Evolutionary conservation across 2,329 filamentous ascomycete genomes (phyloP), one percentile per base, ranked within the genome.

Genomic region (Teratosphaeria destructans): DNA sequence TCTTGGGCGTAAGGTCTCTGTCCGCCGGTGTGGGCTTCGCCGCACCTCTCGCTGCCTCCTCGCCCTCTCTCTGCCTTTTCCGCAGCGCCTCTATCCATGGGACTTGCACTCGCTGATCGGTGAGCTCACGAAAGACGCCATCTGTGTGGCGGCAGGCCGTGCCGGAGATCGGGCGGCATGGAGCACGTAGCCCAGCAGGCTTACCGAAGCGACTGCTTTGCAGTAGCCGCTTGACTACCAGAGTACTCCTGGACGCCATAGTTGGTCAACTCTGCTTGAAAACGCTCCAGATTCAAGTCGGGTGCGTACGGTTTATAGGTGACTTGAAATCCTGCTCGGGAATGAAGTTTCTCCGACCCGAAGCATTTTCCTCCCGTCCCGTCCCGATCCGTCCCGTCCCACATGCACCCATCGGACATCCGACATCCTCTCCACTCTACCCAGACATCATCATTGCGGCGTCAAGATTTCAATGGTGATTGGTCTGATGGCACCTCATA

Each of bases 81-180:
- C 77, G 78, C 55, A 87, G 75, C 0, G 86, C 86, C 65, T 88
- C 83, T 49, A 88, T 80, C 83, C 85, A 88, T 32, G 86, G 85
- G n/a, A 80, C 85, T 61, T 82, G 82, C 7, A 85, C 81, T 53
- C 83, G 76, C 74, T 82, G 81, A 19, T 79, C 79, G 55, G 82
- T 83, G 57, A 85, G 73, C 57, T 80, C 82, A 55, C 77, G 75
- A 67, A 84, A 85, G n/a, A 85, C 82, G 3, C 83, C 83, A 73
- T 85, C 82, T 16, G 80, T 83, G 16, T 60, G 65, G 12, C 62
- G 57, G 19, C 19, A 10, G 16, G 55, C 47, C 61, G 67, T 56
- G 53, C 57, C 23, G 54, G 39, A 23, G 60, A 67, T 58, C 53
- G 56, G 47, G 63, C 62, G 54, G 66, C 26, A 49, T 6, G 49